Base-by-base conservation (phyloP, 768 basidiomycete genomes). In the Trametes cinnabarina region DNA sequence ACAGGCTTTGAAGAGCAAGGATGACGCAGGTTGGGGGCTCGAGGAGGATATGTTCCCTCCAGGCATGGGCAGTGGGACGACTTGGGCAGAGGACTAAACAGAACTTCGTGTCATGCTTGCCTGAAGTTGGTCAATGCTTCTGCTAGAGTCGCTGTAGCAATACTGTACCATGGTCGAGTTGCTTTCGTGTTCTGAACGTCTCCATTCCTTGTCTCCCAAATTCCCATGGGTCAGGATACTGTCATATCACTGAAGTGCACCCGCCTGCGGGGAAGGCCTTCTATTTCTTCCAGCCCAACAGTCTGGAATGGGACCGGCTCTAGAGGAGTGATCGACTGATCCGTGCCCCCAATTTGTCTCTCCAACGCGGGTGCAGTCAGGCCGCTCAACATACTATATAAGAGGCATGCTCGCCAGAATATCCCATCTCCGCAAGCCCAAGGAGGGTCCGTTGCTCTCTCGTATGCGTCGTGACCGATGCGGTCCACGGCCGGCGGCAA, bases 1-100 rank as follows among this genome's bases (percentile, higher is more conserved):
- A 11, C 35, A 70, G 69, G 68, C 66, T 3, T 49, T 65, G 23
- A 68, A 67, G 58, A 52, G 63, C 51, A 71, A 71, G 57, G 69
- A 71, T 19, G 69, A 71, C 23, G 59, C 56, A 4, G 59, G 65
- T 23, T 68, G 66, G 51, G 51, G 51, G 0, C 42, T 58, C 2
- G 69, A 71, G 11, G 69, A 70, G 37, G 65, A 65, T 30, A 47
- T 68, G 58, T 68, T 56, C 58, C 50, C 50, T 46, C n/a, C 50
- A 3, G 39, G 47, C 8, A 42, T 43, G 51, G 35, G 53, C 11
- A 54, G 58, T 10, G 44, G 42, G 3, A 37, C 39, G 19, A 26
- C 47, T 15, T 65, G 64, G 64, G 61, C 58, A 11, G 64, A 65
- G 0, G 64, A 63, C 4, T 58, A 43, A 58, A 20, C 4, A 26